phyloP scores from a whole-genome alignment of 1,284 basidiomycete species.

The Heterobasidion annosum region DNA sequence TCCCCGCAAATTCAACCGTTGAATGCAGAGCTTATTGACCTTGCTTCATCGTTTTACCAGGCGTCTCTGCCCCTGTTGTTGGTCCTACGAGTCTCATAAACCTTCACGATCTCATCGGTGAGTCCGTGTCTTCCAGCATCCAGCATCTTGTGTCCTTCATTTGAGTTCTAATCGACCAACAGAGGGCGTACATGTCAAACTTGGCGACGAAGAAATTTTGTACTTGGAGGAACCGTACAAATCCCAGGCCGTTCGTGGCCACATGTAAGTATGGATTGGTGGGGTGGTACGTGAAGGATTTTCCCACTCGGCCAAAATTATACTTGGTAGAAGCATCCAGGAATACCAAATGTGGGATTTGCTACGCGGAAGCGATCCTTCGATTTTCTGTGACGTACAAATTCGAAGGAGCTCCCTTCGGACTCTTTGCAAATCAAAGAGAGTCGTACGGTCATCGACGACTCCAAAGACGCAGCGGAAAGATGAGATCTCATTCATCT shows the following conservation, averaged over 20 bases:
- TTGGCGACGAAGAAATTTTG: constrained; percentile 4
- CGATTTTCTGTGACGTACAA: no score
- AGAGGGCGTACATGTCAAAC: constrained; percentile 2
- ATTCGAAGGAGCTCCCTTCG: no score
- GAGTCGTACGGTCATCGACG: no score
- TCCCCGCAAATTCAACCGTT: neutral
- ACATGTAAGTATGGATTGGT: neutral
- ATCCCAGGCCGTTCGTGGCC: constrained; percentile 1
- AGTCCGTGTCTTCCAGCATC: neutral
- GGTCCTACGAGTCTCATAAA: constrained; percentile 3
- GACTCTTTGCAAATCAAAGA: no score
- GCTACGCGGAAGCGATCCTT: no score
- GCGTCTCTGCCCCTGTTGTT: constrained; percentile 2
- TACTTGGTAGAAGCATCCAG: no score
- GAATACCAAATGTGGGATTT: no score
- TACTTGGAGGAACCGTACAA: constrained; percentile 5
- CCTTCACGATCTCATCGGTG: constrained; percentile 3
- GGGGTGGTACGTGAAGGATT: no score
- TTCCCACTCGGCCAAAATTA: no score
- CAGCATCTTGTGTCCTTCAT: neutral
- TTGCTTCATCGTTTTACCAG: neutral
- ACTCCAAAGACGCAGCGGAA: no score
- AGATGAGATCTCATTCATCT: no score
- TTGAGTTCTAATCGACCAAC: neutral
- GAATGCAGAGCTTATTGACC: neutral